Conservation (phyloP, 1,139 yeast genomes). For the Scheffersomyces lignicola region DNA sequence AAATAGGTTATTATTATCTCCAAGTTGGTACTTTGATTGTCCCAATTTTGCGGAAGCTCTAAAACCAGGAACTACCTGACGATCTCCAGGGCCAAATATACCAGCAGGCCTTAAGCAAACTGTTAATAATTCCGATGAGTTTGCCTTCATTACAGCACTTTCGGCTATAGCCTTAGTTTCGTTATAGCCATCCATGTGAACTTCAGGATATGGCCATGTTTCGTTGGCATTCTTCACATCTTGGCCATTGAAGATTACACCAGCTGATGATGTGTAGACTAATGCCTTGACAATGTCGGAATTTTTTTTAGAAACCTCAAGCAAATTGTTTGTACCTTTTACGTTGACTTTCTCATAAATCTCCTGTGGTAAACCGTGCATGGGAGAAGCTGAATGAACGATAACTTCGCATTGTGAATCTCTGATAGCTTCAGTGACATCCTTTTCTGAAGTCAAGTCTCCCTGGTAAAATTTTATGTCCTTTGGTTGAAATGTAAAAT, state of each 20-base stretch:
- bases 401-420: constrained; percentile 67
- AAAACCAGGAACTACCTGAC: constrained; percentile 93
- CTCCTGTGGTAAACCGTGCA: constrained; percentile 80
- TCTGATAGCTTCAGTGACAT: constrained; percentile 64
- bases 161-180: constrained; percentile 95
- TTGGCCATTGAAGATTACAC: constrained; percentile 92
- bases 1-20: constrained; percentile 88
- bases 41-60: constrained; percentile 81
- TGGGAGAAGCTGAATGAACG: constrained; percentile 96
- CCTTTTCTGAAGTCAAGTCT: constrained; percentile 75
- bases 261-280: constrained; percentile 96
- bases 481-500: constrained; percentile 69
- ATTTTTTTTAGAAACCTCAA: constrained; percentile 59
- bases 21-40: constrained; percentile 89
- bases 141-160: constrained; percentile 70
- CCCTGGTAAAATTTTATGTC: constrained; percentile 70
- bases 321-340: constrained; percentile 77
- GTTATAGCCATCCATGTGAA: constrained; percentile 96
- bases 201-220: constrained; percentile 85
- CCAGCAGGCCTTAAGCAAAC: constrained; percentile 96
- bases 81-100: constrained; percentile 97
- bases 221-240: constrained; percentile 92
- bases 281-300: constrained; percentile 54
- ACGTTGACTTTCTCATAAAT: constrained; percentile 90
- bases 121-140: constrained; percentile 58